A percentile compares a stretch with the other conserved stretches of the same genome.
Conservation (phyloP, 2,329 filamentous ascomycete genomes). For the Westerdykella aurantiaca region DNA sequence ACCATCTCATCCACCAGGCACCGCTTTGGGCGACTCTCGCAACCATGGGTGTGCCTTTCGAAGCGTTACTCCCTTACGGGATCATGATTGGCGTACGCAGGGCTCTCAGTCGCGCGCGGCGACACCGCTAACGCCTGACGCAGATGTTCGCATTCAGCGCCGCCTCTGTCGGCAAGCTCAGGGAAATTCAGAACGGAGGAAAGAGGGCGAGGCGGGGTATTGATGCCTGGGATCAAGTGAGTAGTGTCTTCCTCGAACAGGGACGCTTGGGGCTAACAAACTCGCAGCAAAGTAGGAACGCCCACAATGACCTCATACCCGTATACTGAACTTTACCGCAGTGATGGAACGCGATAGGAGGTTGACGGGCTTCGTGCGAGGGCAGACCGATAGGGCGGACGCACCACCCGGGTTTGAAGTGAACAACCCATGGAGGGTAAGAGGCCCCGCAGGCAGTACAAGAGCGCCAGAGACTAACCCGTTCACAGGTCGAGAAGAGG, state of each 20-base stretch:
- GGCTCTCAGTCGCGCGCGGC: slow-evolving; percentile 6
- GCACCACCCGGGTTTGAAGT: slow-evolving; percentile 60
- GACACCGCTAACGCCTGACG: slow-evolving; percentile 15
- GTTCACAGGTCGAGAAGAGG: slow-evolving; percentile 34
- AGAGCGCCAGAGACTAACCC: background rate
- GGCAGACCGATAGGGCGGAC: slow-evolving; percentile 54
- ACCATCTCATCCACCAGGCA: slow-evolving; percentile 13
- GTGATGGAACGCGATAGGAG: slow-evolving; percentile 63
- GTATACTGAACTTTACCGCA: slow-evolving; percentile 35
- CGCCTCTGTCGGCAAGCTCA: slow-evolving; percentile 52
- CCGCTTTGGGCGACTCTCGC: slow-evolving; percentile 21
- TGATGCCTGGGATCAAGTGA: slow-evolving; percentile 61
- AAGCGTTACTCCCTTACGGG: slow-evolving; percentile 59
- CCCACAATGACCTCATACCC: slow-evolving; percentile 26
- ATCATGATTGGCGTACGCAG: slow-evolving; percentile 56
- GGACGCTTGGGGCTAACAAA: slow-evolving; percentile 37
- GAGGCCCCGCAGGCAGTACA: slow-evolving; percentile 14
- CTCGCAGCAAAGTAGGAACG: slow-evolving; percentile 49
- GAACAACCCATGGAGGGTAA: slow-evolving; percentile 63
- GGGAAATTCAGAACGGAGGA: slow-evolving; percentile 57
- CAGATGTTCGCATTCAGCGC: slow-evolving; percentile 59
- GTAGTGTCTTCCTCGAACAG: slow-evolving; percentile 19
- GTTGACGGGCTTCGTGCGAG: slow-evolving; percentile 56
- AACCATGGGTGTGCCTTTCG: slow-evolving; percentile 61
- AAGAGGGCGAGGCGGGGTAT: slow-evolving; percentile 56